phyloP scores from a whole-genome alignment of 2,329 filamentous ascomycete genomes.

The Aureobasidium sp. region DNA sequence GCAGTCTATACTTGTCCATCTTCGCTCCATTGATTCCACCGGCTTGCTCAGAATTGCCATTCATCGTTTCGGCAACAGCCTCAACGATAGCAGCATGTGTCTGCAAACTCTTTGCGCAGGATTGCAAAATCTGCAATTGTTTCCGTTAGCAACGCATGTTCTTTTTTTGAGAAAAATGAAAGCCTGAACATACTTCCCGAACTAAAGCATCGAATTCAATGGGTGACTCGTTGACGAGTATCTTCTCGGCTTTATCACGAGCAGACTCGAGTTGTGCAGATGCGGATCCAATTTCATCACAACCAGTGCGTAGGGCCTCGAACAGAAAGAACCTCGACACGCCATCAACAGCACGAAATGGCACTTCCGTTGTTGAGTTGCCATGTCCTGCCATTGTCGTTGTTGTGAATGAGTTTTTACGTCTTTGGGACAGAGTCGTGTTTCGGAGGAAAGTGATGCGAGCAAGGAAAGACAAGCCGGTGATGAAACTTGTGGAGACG shows the following conservation, averaged over 20 bases:
- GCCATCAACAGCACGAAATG: slow-evolving; percentile 3
- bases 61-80: background rate
- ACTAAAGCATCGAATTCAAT: background rate
- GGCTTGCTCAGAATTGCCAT: background rate
- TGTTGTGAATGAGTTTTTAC: background rate
- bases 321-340: slow-evolving; percentile 8
- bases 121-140: background rate
- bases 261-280: background rate
- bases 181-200: background rate
- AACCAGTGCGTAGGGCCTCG: slow-evolving; percentile 4
- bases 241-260: background rate
- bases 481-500: background rate
- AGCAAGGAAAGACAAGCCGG: slow-evolving; percentile 3
- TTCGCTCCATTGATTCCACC: background rate
- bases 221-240: background rate
- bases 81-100: slow-evolving; percentile 8
- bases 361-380: background rate
- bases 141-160: background rate
- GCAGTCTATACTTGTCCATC: background rate
- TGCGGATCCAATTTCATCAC: background rate
- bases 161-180: background rate
- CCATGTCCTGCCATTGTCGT: background rate
- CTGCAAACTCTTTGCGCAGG: background rate
- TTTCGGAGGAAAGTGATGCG: slow-evolving; percentile 8
- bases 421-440: background rate